Evolutionary conservation across 2,329 filamentous ascomycete species (phyloP), one percentile per base, ranked within the genome.

Genomic region (Neurospora crassa): DNA sequence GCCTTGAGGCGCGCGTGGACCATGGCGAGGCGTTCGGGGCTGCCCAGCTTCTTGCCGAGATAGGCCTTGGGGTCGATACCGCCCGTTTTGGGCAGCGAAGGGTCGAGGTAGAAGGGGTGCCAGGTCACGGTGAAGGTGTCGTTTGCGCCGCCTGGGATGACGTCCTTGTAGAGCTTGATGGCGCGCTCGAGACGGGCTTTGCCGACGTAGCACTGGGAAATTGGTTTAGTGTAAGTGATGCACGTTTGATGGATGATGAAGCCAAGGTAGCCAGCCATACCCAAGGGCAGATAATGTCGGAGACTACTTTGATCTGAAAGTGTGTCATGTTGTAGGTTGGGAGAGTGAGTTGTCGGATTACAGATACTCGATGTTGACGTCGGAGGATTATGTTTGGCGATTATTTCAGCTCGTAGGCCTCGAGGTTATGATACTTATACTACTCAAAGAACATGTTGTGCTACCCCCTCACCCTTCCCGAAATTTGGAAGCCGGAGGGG

Each of bases 101-200:
- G 91, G 77, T 94, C 90, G 69, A 97, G 87, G 79, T 95, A 94
- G 82, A 92, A 97, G 1, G 93, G 91, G 73, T 87, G 85, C 92
- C 92, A 97, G 73, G 85, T 86, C 16, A 92, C 88, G 67, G 84
- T 86, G 82, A 96, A 94, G 24, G 86, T 92, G 81, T 95, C 91
- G 47, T 85, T 80, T 63, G 79, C 78, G 11, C 83, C 87, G 68
- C 83, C 82, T 0, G 91, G 89, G 75, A 92, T 84, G 47, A 84
- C 83, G 76, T 86, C 83, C 77, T 88, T 86, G 82, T 92, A 92
- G 40, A 87, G 80, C 10, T 83, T 79, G 73, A 97, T 95, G 73
- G 91, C 92, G 73, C 86, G 87, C 69, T 91, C 88, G 47, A 97
- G 87, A 45, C 92, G 89, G 74, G 89, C 89, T 78, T 92, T 91